phyloP scores from a whole-genome alignment of 495 filamentous ascomycete genomes.

The Glarea lozoyensis region DNA sequence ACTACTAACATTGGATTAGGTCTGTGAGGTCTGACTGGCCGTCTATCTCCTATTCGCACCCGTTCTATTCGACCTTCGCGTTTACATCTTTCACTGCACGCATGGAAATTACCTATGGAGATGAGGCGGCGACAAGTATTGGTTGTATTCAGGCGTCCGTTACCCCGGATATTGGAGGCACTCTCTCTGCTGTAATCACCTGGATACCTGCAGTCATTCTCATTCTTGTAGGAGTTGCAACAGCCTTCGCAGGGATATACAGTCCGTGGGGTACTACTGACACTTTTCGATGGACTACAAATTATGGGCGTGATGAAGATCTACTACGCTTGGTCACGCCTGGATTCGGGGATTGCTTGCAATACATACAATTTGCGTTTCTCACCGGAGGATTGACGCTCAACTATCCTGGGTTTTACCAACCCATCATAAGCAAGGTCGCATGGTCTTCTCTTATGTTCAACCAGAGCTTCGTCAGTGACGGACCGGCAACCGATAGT shows the following conservation, averaged over 20 bases:
- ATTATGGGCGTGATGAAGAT: constrained; percentile 91
- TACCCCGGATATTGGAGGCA: constrained; percentile 67
- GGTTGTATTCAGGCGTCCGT: constrained; percentile 73
- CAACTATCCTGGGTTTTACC: constrained; percentile 89
- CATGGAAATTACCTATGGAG: constrained; percentile 65
- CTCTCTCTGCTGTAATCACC: constrained; percentile 55
- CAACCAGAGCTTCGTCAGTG: constrained; percentile 78
- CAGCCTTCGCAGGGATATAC: constrained; percentile 71
- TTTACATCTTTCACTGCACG: constrained; percentile 72
- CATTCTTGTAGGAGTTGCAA: constrained; percentile 70
- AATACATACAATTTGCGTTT: constrained; percentile 92
- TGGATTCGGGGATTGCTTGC: constrained; percentile 92
- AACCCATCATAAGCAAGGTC: constrained; percentile 77
- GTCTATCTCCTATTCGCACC: constrained; percentile 65
- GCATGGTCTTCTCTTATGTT: constrained; percentile 90
- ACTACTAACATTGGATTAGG: constrained; percentile 1
- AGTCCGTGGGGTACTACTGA: constrained; percentile 92
- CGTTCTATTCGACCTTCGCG: constrained; percentile 71
- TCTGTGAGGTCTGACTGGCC: constrained; percentile 39
- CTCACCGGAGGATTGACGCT: constrained; percentile 78
- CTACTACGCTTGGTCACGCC: constrained; percentile 87
- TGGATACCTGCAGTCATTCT: constrained; percentile 75
- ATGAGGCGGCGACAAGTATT: constrained; percentile 47
- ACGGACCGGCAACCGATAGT: constrained; percentile 50
- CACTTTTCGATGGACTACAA: constrained; percentile 87